Evolutionary conservation across 352 stramenopile genomes (phyloP), one percentile per base, ranked within the genome.

Genomic region (Phytophthora crassamura): DNA sequence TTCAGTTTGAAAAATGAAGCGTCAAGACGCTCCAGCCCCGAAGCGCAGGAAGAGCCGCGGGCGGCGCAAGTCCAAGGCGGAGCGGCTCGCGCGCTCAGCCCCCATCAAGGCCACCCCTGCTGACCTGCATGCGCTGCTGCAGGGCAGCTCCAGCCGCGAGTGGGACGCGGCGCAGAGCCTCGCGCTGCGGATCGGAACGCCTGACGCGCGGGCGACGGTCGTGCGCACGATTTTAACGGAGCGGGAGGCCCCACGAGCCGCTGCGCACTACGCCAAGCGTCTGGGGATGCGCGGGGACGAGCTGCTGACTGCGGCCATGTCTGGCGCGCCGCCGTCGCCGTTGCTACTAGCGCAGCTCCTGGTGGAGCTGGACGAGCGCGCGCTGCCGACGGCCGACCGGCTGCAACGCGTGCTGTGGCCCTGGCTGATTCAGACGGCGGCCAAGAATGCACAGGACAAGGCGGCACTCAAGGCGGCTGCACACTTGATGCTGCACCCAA

Each of bases 241-340:
- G 7, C 75, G 71, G 14, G 33, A 74, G 32, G 74, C 68, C n/a
- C 75, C 77, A 4, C 73, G 72, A 36, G 83, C 83, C 4, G 85
- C 83, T 3, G 85, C 76, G 16, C 85, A 93, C 54, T 93, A 93
- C 69, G 76, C 80, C 20, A 79, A 82, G 55, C 83, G 85, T 1
- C 64, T 93, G 28, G 51, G 62, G 38, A 12, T 89, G 38, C 33
- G 39, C 6, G 43, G 61, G 2, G 28, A 68, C 32, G 77, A 83
- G 32, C 46, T 87, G 5, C 15, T 91, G 55, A 38, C 11, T 15
- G 46, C 59, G 2, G 12, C 69, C 32, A 22, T 48, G 35, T 46
- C 43, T 15, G 32, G 18, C 28, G 55, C 7, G 42, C 22, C 33
- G 59, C 60, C 61, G 57, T 89, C 35, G 28, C 62, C 7, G 38